Conservation (phyloP, 306 rosid species). For the Citrullus amarus region DNA sequence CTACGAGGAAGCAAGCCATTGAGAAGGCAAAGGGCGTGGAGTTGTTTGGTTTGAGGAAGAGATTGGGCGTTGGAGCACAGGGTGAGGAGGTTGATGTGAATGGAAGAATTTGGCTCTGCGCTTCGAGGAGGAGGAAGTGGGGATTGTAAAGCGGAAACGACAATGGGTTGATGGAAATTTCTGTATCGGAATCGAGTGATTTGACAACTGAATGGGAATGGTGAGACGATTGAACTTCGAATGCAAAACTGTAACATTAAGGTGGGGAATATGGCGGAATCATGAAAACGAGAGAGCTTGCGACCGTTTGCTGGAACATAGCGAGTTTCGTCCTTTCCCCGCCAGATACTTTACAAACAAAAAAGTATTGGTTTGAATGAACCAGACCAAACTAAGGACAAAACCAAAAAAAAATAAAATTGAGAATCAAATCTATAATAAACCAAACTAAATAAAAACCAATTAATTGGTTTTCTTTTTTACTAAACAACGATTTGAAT, state of each 20-base stretch:
- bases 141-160: neutral
- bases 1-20: slow-evolving; percentile 50
- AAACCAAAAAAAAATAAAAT: too few relatives aligned
- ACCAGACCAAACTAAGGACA: too few relatives aligned
- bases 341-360: too few relatives aligned
- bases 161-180: neutral
- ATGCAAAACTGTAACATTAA: neutral
- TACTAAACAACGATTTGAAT: too few relatives aligned
- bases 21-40: slow-evolving; percentile 51
- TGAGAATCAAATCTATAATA: too few relatives aligned
- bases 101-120: neutral
- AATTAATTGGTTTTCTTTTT: too few relatives aligned
- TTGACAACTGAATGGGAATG: neutral
- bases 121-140: neutral
- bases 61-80: slow-evolving; percentile 25
- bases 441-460: too few relatives aligned
- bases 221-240: neutral
- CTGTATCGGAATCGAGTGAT: neutral
- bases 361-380: too few relatives aligned
- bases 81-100: slow-evolving; percentile 33
- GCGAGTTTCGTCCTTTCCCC: neutral
- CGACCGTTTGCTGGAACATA: neutral
- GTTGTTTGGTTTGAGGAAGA: slow-evolving; percentile 53
- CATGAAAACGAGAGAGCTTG: neutral
- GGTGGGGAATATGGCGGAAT: neutral